phyloP scores from a whole-genome alignment of 2,329 filamentous ascomycete species.

The Chaetomiaceae sp. region DNA sequence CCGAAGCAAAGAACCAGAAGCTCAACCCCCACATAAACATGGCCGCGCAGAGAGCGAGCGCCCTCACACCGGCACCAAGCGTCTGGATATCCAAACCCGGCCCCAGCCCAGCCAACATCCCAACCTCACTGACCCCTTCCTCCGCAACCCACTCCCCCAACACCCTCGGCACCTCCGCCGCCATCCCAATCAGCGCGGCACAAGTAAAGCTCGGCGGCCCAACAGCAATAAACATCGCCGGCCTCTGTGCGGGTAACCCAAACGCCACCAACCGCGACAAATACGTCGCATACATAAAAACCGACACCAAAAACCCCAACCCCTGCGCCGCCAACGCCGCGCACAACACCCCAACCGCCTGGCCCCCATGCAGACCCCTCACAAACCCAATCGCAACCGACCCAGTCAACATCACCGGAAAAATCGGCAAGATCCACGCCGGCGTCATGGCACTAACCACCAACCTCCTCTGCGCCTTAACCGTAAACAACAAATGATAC shows the following conservation, averaged over 20 bases:
- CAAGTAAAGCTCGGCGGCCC: conserved; percentile 50
- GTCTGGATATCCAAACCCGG: conserved; percentile 6
- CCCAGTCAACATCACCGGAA: conserved; percentile 59
- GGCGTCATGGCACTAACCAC: conserved; percentile 50
- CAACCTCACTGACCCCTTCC: background rate
- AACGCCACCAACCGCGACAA: conserved; percentile 53
- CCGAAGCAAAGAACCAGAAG: conserved; percentile 53
- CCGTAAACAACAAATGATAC: conserved; percentile 54
- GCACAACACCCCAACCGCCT: conserved; percentile 49
- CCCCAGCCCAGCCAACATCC: conserved; percentile 16
- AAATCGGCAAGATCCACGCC: conserved; percentile 58
- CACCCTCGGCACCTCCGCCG: conserved; percentile 31
- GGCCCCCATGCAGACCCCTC: conserved; percentile 40
- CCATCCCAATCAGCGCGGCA: conserved; percentile 33
- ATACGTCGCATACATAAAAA: conserved; percentile 57
- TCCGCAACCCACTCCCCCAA: conserved; percentile 19
- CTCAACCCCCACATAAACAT: conserved; percentile 62
- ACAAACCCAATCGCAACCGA: conserved; percentile 53
- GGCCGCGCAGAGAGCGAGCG: conserved; percentile 37
- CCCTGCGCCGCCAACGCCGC: conserved; percentile 58
- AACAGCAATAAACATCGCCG: conserved; percentile 61
- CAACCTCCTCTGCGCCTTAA: conserved; percentile 41
- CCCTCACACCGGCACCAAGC: conserved; percentile 22
- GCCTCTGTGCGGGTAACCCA: conserved; percentile 51
- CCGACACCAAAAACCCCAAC: conserved; percentile 53